Percentiles rank a stretch among this genome's conserved stretches.
These are phyloP conservation scores for Yueomyces sp. DNA, from an alignment of 1,139 yeast species.

Conservation along the genomic window DNA sequence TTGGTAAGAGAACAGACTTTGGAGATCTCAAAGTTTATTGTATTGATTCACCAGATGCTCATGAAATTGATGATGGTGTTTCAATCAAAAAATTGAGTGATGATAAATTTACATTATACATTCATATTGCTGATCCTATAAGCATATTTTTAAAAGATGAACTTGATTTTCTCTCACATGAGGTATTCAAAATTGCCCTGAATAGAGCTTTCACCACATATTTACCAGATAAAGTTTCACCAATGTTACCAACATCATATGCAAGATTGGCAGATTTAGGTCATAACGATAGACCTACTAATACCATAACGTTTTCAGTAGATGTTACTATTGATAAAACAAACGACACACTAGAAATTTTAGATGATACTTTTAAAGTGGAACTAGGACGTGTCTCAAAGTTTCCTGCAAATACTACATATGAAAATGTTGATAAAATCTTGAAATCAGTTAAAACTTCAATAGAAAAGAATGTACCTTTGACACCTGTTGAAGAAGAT, in stretches of 20 bases:
- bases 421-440: conserved; percentile 35
- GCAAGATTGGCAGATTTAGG: conserved; percentile 51
- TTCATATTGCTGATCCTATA: conserved; percentile 86
- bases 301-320: conserved; percentile 37
- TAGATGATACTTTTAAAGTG: conserved; percentile 22
- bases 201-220: conserved; percentile 59
- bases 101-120: conserved; percentile 34
- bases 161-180: conserved; percentile 28
- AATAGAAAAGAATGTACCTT: not conserved
- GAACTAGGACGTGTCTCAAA: conserved; percentile 30
- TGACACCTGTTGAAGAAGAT: conserved; percentile 18
- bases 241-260: conserved; percentile 59
- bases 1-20: conserved; percentile 32
- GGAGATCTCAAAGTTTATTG: conserved; percentile 55
- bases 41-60: conserved; percentile 70
- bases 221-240: conserved; percentile 51
- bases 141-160: conserved; percentile 27
- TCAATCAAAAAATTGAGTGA: conserved; percentile 36
- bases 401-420: conserved; percentile 35
- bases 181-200: conserved; percentile 46
- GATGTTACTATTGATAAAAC: conserved; percentile 18
- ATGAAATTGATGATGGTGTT: conserved; percentile 91
- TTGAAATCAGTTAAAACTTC: conserved; percentile 14
- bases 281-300: conserved; percentile 30
- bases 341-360: conserved; percentile 17